These are phyloP conservation scores for Filobasidium floriforme DNA, from an alignment of 768 basidiomycete species.

Conservation along the genomic window DNA sequence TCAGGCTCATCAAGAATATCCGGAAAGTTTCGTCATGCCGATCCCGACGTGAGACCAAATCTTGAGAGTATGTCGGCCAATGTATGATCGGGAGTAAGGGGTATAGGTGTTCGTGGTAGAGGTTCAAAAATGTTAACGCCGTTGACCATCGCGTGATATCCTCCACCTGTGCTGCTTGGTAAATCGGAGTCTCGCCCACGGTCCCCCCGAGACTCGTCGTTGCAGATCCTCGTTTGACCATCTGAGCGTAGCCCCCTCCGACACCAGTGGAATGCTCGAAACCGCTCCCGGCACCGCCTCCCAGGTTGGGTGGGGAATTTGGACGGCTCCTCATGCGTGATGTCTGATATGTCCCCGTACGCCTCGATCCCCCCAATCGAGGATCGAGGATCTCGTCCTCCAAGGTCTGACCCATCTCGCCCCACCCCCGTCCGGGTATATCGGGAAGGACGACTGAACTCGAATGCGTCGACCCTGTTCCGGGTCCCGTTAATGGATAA, in stretches of 20 bases:
- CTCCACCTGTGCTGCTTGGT: slow-evolving; percentile 15
- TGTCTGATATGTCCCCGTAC: slow-evolving; percentile 7
- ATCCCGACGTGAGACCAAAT: slow-evolving; percentile 28
- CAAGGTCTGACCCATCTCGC: neutral
- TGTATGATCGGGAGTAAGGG: slow-evolving; percentile 30
- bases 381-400: neutral
- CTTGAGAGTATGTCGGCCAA: slow-evolving; percentile 33
- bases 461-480: neutral
- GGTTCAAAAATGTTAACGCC: slow-evolving; percentile 23
- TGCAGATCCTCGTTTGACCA: neutral
- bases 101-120: slow-evolving; percentile 30
- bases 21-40: slow-evolving; percentile 24
- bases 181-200: neutral
- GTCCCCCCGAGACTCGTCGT: neutral
- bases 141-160: slow-evolving; percentile 25
- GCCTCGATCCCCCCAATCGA: slow-evolving; percentile 2
- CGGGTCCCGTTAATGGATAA: neutral
- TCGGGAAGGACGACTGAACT: neutral
- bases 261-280: neutral
- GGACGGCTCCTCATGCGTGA: neutral
- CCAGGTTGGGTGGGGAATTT: neutral
- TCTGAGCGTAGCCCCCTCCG: neutral
- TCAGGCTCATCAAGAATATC: slow-evolving; percentile 28
- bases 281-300: neutral
- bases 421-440: neutral